Evolutionary conservation across 805 yeast species (phyloP), one percentile per base, ranked within the genome.

Genomic region (Candida nitratophila): DNA sequence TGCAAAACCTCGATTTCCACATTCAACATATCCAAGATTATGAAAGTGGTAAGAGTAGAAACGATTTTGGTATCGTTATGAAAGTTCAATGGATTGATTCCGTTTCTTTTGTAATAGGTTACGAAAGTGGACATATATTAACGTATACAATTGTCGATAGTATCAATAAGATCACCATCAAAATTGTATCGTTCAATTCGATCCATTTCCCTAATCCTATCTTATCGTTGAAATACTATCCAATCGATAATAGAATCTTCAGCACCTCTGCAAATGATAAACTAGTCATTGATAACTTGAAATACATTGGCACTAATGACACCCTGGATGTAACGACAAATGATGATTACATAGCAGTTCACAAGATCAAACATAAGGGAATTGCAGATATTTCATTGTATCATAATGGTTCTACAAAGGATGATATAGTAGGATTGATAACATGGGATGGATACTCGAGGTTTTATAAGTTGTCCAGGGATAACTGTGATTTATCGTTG

Each of bases 1-100:
- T 45, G 24, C 50, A 68, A 41, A 19, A 50, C 15, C 43, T 60
- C 26, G 54, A 61, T 43, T 43, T 57, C 10, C 24, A 31, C 3
- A 44, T 45, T 9, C 40, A 46, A 32, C 49, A 43, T 17, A 42
- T 46, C 4, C 46, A 53, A 21, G 55, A 53, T 14, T 47, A 46
- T 2, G 46, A 51, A 10, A 53, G 50, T 24, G 33, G 37, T 6
- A 50, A 54, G 1, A 34, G 27, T 49, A 41, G 47, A 37, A 48
- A 52, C 31, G 77, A 71, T 15, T 69, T 76, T 30, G 95, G 95
- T 1, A 82, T 85, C 35, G 73, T 83, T 14, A 84, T 87, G 88
- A 73, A 69, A 39, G 51, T 83, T 3, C 47, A 55, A 1, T 72
- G 77, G 60, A 52, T 72, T 1, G 53, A 52, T 11, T 50, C 55